Conservation (phyloP, 768 basidiomycete species). For the Leccinum olivaceopallidum region DNA sequence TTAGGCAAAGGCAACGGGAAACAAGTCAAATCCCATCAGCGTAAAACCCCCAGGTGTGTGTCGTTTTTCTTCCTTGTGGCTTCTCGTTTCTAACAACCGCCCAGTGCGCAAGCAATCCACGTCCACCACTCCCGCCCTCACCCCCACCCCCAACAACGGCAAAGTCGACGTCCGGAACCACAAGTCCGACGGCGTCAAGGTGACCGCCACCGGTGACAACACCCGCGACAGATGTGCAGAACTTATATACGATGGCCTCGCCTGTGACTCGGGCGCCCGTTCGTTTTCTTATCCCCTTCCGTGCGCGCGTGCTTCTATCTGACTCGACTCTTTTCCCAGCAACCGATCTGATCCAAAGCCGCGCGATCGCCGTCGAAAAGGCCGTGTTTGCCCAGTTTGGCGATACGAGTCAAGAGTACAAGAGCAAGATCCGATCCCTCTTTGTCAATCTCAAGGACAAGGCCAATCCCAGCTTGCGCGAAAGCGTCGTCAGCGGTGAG, state of each 20-base stretch:
- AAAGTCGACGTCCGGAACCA: constrained; percentile 50
- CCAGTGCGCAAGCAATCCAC: constrained; percentile 36
- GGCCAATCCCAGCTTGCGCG: constrained; percentile 83
- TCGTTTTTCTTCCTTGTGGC: neutral
- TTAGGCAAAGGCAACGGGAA: constrained; percentile 43
- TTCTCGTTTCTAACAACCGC: constrained; percentile 5
- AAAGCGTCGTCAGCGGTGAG: constrained; percentile 83
- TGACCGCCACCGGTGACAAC: constrained; percentile 58
- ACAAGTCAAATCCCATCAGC: constrained; percentile 13
- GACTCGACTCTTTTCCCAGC: constrained; percentile 41
- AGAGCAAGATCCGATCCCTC: constrained; percentile 80
- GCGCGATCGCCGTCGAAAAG: constrained; percentile 72
- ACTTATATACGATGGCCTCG: constrained; percentile 90
- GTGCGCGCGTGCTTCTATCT: constrained; percentile 4
- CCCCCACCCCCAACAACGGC: constrained; percentile 33
- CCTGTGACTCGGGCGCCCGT: constrained; percentile 86
- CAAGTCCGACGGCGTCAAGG: constrained; percentile 70
- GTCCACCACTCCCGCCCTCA: constrained; percentile 41
- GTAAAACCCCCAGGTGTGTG: constrained; percentile 41
- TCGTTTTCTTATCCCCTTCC: constrained; percentile 41
- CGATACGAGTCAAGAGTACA: constrained; percentile 54
- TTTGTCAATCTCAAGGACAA: constrained; percentile 96
- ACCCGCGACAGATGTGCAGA: constrained; percentile 87
- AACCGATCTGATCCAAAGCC: constrained; percentile 61
- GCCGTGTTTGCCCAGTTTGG: constrained; percentile 52